Evolutionary conservation across 306 rosid species (phyloP), one percentile per base, ranked within the genome.

Genomic region (Cicer arietinum): DNA sequence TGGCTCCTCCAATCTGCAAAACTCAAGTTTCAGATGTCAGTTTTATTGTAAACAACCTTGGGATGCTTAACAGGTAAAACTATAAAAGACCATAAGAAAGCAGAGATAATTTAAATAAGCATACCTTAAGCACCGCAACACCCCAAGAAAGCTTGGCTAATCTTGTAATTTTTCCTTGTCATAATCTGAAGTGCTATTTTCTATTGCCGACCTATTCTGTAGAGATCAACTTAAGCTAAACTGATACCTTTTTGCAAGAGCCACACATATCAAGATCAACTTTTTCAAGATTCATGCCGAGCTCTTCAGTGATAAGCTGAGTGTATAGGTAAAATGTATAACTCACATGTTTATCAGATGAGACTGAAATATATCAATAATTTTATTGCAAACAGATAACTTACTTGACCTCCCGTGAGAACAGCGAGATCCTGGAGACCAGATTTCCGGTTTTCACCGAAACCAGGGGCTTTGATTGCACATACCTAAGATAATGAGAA

Each of bases 131-230:
- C 35, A 92, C 97, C 0, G 97, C 99, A 63, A 94, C 99, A 75
- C 99, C 99, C 57, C 97, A 97, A 37, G 99, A 94, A 69, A 94
- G 95, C 77, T 92, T 94, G 46, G 97, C 99, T 56, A 94, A 77
- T 73, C 99, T 89, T 94, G 97, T 46, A 94, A 79, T 77, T 94
- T 94, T 57, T 94, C 97, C 85, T 84, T 94, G 88, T 94, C 99
- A 75, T 94, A 94, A 77, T 94, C 99, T 17, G 99, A 94, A 41
- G 95, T 88, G 89, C 95, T 87, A 54, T 75, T 79, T 77, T 94
- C 98, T 17, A 91, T 81, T 45, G 88, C 88, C 0, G 96, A 89
- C 78, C 98, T 86, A 52, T 90, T 90, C 97, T 94, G 93, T 78
- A 69, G 18, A 46, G 8, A n/a, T n/a, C n/a, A n/a, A n/a, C n/a